A percentile compares a stretch with the other conserved stretches of the same genome.
phyloP scores from a whole-genome alignment of 371 early-diverging fungal species.

The Haplosporangium sp. region DNA sequence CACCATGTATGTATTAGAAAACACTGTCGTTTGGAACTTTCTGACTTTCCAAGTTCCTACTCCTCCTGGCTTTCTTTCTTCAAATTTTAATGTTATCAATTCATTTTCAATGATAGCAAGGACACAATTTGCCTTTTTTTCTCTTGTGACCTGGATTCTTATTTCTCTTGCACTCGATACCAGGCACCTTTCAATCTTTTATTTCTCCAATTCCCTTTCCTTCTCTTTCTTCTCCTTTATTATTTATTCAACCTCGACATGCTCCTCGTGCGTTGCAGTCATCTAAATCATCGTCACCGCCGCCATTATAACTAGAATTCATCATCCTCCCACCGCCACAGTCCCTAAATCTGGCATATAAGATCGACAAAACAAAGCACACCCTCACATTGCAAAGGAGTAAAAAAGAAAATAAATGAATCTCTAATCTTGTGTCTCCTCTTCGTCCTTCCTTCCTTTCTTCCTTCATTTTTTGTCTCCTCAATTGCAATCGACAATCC shows the following conservation, averaged over 20 bases:
- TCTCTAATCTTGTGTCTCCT: not conserved
- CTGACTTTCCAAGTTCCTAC: constrained; percentile 14
- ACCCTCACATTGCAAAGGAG: not conserved
- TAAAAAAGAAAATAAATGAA: not conserved
- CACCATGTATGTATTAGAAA: no score
- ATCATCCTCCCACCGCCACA: not conserved
- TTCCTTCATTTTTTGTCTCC: not conserved
- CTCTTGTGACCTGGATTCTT: no score
- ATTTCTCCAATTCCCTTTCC: not conserved
- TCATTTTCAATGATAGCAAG: no score
- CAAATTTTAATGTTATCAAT: not conserved
- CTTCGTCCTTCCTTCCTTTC: not conserved
- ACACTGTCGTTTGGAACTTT: no score
- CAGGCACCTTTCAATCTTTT: not conserved
- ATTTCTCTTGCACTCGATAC: no score
- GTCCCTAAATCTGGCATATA: not conserved
- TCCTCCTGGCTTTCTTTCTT: constrained; percentile 15
- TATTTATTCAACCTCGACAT: not conserved
- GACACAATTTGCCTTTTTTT: not conserved
- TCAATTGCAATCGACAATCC: not conserved
- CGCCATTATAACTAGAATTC: not conserved
- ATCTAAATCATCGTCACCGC: not conserved
- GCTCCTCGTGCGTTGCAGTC: not conserved
- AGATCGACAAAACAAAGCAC: not conserved
- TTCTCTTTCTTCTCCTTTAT: not conserved